Evolutionary conservation across 1,284 basidiomycete species (phyloP).

Genomic region (Boletus sp.): DNA sequence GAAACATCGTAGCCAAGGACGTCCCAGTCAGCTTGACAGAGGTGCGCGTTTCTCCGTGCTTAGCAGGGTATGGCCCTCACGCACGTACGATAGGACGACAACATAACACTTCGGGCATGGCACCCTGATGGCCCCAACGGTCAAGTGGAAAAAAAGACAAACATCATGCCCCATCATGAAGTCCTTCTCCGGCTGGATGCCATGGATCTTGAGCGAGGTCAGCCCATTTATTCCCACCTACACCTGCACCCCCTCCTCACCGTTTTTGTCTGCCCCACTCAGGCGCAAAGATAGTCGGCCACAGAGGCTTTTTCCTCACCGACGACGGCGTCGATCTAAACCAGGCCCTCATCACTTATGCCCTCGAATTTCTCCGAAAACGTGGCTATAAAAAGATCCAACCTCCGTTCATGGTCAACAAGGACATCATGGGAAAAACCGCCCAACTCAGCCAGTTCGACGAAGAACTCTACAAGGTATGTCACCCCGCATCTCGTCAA

Average conservation of each 20-base stretch:
- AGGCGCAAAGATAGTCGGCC: slow-evolving; percentile 91
- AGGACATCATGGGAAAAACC: slow-evolving; percentile 95
- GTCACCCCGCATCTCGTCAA: background rate
- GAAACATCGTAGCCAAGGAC: slow-evolving; percentile 88
- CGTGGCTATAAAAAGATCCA: slow-evolving; percentile 91
- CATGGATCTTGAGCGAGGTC: slow-evolving; percentile 94
- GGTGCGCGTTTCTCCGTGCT: slow-evolving; percentile 44
- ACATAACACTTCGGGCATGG: slow-evolving; percentile 78
- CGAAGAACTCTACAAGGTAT: slow-evolving; percentile 95
- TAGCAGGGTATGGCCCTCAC: background rate
- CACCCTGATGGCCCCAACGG: slow-evolving; percentile 78
- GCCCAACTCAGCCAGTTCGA: slow-evolving; percentile 98
- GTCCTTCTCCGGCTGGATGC: slow-evolving; percentile 91
- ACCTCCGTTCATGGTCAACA: slow-evolving; percentile 98
- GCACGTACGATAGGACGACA: slow-evolving; percentile 68
- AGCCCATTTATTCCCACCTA: background rate
- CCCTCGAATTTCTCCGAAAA: slow-evolving; percentile 87
- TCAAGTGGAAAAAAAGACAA: slow-evolving; percentile 56
- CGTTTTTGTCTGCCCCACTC: slow-evolving; percentile 58
- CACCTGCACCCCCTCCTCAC: background rate
- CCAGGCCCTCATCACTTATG: slow-evolving; percentile 94
- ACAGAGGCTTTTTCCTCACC: slow-evolving; percentile 94
- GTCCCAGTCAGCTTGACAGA: slow-evolving; percentile 88
- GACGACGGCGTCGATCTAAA: slow-evolving; percentile 97
- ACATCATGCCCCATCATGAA: slow-evolving; percentile 94